Conservation (phyloP, 2,329 filamentous ascomycete species). For the Alternaria novae-zelandiae region DNA sequence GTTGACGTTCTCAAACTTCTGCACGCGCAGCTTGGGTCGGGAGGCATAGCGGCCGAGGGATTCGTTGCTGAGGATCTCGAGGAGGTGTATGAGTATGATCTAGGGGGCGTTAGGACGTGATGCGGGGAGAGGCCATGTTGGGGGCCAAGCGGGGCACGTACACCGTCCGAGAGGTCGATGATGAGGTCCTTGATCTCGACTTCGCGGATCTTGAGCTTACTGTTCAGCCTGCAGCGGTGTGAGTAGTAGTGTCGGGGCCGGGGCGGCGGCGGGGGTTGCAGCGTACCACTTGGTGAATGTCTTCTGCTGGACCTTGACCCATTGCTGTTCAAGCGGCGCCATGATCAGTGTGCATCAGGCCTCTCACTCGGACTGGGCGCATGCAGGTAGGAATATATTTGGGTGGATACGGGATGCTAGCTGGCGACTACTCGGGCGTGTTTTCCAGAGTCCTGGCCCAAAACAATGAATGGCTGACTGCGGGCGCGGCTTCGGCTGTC, state of each 20-base stretch:
- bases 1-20: constrained; percentile 98
- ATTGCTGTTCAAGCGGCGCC: constrained; percentile 65
- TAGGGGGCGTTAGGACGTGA: constrained; percentile 47
- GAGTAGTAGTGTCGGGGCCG: constrained; percentile 28
- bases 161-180: constrained; percentile 88
- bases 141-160: constrained; percentile 58
- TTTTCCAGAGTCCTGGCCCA: constrained; percentile 26
- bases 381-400: constrained; percentile 31
- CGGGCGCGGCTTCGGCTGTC: constrained; percentile 37
- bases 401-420: constrained; percentile 20
- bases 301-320: constrained; percentile 89
- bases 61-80: constrained; percentile 94
- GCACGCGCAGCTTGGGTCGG: constrained; percentile 93
- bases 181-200: constrained; percentile 88
- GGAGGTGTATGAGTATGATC: constrained; percentile 94
- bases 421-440: constrained; percentile 27
- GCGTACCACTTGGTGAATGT: constrained; percentile 96
- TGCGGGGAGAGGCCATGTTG: constrained; percentile 8
- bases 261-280: constrained; percentile 16
- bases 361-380: constrained; percentile 14
- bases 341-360: constrained; percentile 43
- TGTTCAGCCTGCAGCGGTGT: constrained; percentile 77
- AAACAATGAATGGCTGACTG: constrained; percentile 38
- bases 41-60: constrained; percentile 96
- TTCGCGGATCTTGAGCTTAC: constrained; percentile 81